Conservation (phyloP, 2,329 filamentous ascomycete species). For the Trichoderma aggressivum region DNA sequence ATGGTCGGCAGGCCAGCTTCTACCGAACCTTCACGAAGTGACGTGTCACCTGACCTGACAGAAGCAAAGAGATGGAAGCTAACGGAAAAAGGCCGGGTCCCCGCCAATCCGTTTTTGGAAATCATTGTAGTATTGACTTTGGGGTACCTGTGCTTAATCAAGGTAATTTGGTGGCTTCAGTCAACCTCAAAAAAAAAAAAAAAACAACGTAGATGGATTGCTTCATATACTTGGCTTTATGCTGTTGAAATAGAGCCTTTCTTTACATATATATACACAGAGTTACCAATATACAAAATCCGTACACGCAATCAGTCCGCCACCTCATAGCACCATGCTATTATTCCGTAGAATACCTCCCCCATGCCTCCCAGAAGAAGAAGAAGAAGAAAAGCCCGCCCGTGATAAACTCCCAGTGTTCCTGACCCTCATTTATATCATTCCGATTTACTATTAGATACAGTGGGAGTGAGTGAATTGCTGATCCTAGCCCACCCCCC, state of each 20-base stretch:
- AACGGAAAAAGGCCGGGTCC: background rate
- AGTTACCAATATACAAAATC: background rate
- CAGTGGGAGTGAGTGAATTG: background rate
- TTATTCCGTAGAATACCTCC: background rate
- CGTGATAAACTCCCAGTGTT: background rate
- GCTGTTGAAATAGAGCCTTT: background rate
- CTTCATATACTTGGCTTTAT: background rate
- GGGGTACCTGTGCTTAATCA: no score
- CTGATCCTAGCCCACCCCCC: background rate
- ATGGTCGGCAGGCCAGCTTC: constrained; percentile 4
- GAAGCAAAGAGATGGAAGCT: background rate
- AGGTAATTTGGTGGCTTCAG: background rate
- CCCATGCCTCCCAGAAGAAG: background rate
- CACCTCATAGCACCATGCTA: background rate
- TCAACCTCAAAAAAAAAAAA: background rate
- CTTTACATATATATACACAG: background rate
- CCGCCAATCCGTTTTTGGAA: background rate
- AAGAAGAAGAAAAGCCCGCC: background rate
- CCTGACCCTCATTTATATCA: background rate
- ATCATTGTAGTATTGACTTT: no score
- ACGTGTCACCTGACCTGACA: background rate
- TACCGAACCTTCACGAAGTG: constrained; percentile 11
- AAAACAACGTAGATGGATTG: background rate
- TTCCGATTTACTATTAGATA: background rate
- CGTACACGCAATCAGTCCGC: background rate